Evolutionary conservation across 805 yeast species (phyloP), one percentile per base, ranked within the genome.

Genomic region (Wickerhamiella slavikovae): DNA sequence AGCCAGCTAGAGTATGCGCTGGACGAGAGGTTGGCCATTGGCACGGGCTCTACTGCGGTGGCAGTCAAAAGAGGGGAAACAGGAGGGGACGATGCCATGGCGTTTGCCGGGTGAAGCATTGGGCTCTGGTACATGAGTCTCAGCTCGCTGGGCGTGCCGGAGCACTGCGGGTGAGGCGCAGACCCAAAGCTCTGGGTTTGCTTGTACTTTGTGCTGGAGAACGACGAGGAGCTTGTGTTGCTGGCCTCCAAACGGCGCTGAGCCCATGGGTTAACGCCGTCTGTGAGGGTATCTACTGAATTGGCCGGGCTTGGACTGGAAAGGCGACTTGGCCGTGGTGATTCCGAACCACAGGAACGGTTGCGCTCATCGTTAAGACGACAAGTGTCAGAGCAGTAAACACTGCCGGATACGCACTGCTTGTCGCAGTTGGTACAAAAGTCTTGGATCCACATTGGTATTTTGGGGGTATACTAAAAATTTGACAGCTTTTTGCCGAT

Each of bases 401-500:
- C 58, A 9, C 57, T 40, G 17, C 55, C 57, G 9, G 47, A 43
- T 8, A 57, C 40, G 44, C 66, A 62, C 36, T 57, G 55, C 40
- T 58, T 61, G 41, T 66, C 71, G 48, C 74, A 67, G 33, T 63
- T 69, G 28, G 64, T 55, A 53, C 74, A 67, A 48, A 51, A 67
- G 44, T 67, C 72, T 43, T 60, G 63, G 37, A 54, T 37, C 62
- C 61, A 56, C 49, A 48, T 51, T 8, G n/a, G 22, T 14, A 16
- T 18, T 6, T 18, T 18, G 9, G 6, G 21, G 9, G 9, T 18
- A 7, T 10, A 18, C 9, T 10, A 18, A 18, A 18, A 10, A n/a
- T n/a, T 18, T 7, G 21, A 7, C 21, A 6, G 21, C 21, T 18
- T 18, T 6, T n/a, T n/a, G n/a, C n/a, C n/a, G n/a, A n/a, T n/a